Evolutionary conservation across 805 yeast species (phyloP).

Genomic region (Candida rishiriensis): DNA sequence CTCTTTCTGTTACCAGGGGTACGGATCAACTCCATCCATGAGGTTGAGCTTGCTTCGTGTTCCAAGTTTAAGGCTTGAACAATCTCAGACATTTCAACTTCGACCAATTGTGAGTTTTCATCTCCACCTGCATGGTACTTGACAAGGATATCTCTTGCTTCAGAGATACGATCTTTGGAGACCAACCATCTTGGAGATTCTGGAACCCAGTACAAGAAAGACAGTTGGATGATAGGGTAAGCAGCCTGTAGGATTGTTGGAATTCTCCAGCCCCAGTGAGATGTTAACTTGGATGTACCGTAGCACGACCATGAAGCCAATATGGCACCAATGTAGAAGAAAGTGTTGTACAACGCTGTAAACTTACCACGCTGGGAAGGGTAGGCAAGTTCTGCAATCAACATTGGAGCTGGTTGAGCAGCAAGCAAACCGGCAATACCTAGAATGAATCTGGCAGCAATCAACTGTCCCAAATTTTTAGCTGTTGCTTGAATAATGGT

Average conservation of each 20-base stretch:
- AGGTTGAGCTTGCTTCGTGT: constrained; percentile 24
- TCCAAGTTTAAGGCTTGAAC: constrained; percentile 36
- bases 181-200: constrained; percentile 43
- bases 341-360: constrained; percentile 45
- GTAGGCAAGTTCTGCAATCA: constrained; percentile 46
- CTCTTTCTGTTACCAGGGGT: constrained; percentile 37
- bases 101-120: constrained; percentile 26
- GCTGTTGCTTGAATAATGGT: constrained; percentile 50
- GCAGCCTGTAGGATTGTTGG: constrained; percentile 50
- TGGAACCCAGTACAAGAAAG: constrained; percentile 34
- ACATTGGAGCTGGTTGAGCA: constrained; percentile 41
- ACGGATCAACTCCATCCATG: constrained; percentile 34
- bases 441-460: constrained; percentile 41
- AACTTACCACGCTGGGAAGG: constrained; percentile 40
- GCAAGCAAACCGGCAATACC: constrained; percentile 45
- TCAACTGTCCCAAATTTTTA: constrained; percentile 28
- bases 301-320: constrained; percentile 45
- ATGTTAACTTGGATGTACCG: constrained; percentile 32
- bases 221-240: constrained; percentile 39
- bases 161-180: constrained; percentile 31
- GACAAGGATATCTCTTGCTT: constrained; percentile 24
- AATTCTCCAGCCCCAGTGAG: constrained; percentile 47
- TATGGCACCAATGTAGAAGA: constrained; percentile 42
- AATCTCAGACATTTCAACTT: constrained; percentile 35
- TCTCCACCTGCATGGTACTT: constrained; percentile 34